phyloP scores from a whole-genome alignment of 2,329 filamentous ascomycete species.

The Xylaria sp. region DNA sequence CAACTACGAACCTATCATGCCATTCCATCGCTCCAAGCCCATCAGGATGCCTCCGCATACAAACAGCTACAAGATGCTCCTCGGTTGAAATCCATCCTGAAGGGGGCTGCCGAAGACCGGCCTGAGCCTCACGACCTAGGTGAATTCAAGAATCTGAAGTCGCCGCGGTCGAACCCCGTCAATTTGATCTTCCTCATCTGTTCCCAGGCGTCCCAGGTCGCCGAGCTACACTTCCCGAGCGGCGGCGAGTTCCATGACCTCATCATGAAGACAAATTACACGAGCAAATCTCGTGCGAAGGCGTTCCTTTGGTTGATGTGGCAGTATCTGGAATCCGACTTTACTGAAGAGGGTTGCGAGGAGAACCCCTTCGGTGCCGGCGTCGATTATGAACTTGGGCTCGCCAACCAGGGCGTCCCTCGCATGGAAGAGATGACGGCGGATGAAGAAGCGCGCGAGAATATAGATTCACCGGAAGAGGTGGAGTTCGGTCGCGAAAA shows the following conservation, averaged over 20 bases:
- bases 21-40: constrained; percentile 93
- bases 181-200: constrained; percentile 97
- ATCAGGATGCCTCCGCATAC: constrained; percentile 94
- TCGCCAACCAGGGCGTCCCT: constrained; percentile 76
- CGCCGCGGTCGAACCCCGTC: constrained; percentile 90
- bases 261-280: constrained; percentile 87
- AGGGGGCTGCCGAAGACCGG: constrained; percentile 92
- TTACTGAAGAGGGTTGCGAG: constrained; percentile 84
- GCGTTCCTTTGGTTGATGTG: constrained; percentile 99
- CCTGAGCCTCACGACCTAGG: constrained; percentile 84
- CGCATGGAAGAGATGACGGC: constrained; percentile 70
- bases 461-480: constrained; percentile 72
- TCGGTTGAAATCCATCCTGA: constrained; percentile 94
- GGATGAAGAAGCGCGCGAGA: constrained; percentile 74
- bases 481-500: constrained; percentile 58
- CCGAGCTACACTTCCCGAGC: constrained; percentile 88
- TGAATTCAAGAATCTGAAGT: constrained; percentile 74
- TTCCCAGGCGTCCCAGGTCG: constrained; percentile 88
- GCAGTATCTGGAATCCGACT: constrained; percentile 98
- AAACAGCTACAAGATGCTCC: constrained; percentile 98
- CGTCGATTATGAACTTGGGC: constrained; percentile 71
- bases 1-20: constrained; percentile 98
- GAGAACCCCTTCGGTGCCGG: constrained; percentile 89
- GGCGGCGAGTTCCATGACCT: constrained; percentile 94
- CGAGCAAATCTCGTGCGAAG: constrained; percentile 81